A percentile compares a stretch with the other conserved stretches of the same genome.
Conservation (phyloP, 2,329 filamentous ascomycete genomes). For the Aspergillus texensis region DNA sequence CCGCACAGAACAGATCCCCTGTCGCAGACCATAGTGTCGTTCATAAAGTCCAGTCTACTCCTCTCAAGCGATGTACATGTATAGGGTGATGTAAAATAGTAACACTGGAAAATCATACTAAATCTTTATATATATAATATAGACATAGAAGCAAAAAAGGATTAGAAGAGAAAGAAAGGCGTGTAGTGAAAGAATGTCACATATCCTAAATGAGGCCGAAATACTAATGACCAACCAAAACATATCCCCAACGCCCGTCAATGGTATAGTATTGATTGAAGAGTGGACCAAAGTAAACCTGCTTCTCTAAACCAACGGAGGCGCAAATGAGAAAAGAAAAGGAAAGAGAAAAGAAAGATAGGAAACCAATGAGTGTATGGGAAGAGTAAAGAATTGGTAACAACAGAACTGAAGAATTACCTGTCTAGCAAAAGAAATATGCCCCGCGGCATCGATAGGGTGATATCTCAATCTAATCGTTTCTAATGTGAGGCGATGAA, state of each 20-base stretch:
- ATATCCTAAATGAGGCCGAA: not conserved
- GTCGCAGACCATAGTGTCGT: too few species aligned
- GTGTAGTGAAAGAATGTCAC: not conserved
- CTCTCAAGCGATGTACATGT: too few species aligned
- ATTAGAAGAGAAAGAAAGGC: slow-evolving; percentile 2
- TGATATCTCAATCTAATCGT: not conserved
- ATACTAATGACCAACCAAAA: not conserved
- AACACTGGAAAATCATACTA: not conserved
- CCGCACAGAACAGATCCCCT: too few species aligned
- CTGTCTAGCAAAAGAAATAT: not conserved
- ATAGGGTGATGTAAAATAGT: not conserved
- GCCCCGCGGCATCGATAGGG: not conserved
- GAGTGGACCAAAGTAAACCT: not conserved
- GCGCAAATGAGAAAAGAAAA: not conserved
- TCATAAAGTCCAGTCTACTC: too few species aligned
- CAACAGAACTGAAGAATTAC: not conserved
- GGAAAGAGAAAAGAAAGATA: not conserved
- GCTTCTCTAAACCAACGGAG: slow-evolving; percentile 3
- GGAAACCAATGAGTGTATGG: slow-evolving; percentile 1
- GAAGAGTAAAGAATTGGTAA: slow-evolving; percentile 7
- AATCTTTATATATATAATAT: not conserved
- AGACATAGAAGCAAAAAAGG: not conserved
- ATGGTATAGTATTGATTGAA: slow-evolving; percentile 16
- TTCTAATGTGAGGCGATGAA: slow-evolving; percentile 67
- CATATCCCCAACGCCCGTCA: slow-evolving; percentile 18